Evolutionary conservation across 2,329 filamentous ascomycete genomes (phyloP).

Genomic region (Pyricularia grisea): DNA sequence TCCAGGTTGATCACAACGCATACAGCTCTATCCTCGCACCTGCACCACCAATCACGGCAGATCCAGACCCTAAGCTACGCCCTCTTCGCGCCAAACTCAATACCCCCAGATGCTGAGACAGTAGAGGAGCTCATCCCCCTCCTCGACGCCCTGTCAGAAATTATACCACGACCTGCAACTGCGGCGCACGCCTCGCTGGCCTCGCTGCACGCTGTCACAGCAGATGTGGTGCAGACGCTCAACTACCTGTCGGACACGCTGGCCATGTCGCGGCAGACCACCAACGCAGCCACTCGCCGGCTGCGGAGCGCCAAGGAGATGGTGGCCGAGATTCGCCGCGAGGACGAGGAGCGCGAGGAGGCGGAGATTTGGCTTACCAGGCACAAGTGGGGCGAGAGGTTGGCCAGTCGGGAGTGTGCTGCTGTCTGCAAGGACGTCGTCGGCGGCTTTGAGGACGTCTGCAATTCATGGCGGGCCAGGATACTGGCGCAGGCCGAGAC

Average conservation of each 20-base stretch:
- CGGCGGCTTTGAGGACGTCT: constrained; percentile 85
- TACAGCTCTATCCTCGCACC: constrained; percentile 63
- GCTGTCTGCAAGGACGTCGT: constrained; percentile 80
- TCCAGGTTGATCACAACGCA: constrained; percentile 67
- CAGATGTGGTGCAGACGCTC: constrained; percentile 68
- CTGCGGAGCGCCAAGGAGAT: constrained; percentile 77
- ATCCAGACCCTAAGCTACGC: constrained; percentile 65
- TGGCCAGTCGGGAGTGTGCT: constrained; percentile 72
- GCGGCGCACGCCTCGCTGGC: constrained; percentile 56
- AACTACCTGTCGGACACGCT: constrained; percentile 83
- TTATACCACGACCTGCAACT: constrained; percentile 57
- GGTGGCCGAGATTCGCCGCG: constrained; percentile 73
- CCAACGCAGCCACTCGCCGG: constrained; percentile 68
- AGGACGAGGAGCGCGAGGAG: constrained; percentile 74
- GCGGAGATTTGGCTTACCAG: constrained; percentile 72
- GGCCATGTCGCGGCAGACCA: constrained; percentile 88
- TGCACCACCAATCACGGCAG: constrained; percentile 65
- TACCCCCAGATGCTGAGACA: constrained; percentile 52
- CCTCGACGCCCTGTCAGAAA: constrained; percentile 53
- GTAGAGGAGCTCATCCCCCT: constrained; percentile 63
- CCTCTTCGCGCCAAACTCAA: constrained; percentile 58
- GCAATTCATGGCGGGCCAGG: constrained; percentile 72
- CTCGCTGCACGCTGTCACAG: constrained; percentile 59
- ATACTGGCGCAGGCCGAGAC: constrained; percentile 57
- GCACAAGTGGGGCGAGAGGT: constrained; percentile 72